Evolutionary conservation across 2,329 filamentous ascomycete species (phyloP), one percentile per base, ranked within the genome.

Genomic region (Cladosporium velox): DNA sequence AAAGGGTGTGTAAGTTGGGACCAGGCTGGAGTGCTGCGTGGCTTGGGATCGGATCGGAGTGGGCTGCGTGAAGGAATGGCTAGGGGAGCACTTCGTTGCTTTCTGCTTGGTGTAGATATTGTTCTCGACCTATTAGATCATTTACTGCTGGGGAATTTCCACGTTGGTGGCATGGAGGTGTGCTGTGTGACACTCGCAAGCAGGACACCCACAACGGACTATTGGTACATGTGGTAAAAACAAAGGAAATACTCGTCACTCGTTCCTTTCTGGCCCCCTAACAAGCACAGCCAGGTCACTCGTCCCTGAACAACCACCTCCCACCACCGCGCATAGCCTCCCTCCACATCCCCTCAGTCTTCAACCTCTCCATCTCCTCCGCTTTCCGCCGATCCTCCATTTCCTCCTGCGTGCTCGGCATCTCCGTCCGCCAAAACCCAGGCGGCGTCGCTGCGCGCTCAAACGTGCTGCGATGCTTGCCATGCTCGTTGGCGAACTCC

Each of bases 381-480:
- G 90, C 90, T 74, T 88, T 87, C 67, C 85, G 83, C 66, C 86
- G 86, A 72, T 94, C 87, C 62, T 83, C 80, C 70, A 86, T 82
- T 32, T 89, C 79, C 77, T 97, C 91, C 76, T 98, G 95, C 1
- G 95, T 97, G 30, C 82, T 88, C 1, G 94, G 93, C 76, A 99
- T 96, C 71, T 96, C 94, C 1, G 90, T 86, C 64, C 91, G 85
- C 95, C 95, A 99, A 76, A 92, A 98, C 0, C 93, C 93, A 1
- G 92, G 92, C 14, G 95, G 93, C 11, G 90, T 92, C 54, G 81
- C 83, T 68, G 86, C 84, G 60, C 92, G 86, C 67, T 89, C 86
- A 77, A 90, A 93, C 32, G 88, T 84, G 71, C 94, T 86, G 65
- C 90, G 85, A 78, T 97, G 93, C 75, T 85, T 92, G 6, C 93